Conservation (phyloP, 805 yeast genomes). For the Saccharomycopsis sp. region DNA sequence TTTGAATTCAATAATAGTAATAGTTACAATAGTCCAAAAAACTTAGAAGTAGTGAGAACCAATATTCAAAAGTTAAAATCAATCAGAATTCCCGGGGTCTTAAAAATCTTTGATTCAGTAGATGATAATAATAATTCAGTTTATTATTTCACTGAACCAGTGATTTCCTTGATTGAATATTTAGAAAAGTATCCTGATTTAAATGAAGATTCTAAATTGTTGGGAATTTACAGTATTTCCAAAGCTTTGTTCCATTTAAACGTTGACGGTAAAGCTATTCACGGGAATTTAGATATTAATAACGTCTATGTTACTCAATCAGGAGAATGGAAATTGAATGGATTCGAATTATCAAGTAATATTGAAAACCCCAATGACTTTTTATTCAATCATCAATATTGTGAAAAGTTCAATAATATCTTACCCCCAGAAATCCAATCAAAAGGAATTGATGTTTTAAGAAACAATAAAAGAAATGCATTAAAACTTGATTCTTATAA, state of each 20-base stretch:
- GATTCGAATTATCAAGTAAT: slow-evolving; percentile 56
- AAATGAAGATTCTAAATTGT: slow-evolving; percentile 30
- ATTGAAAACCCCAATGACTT: slow-evolving; percentile 18
- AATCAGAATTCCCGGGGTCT: slow-evolving; percentile 60
- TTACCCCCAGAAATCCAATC: slow-evolving; percentile 45
- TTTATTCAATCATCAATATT: too few relatives aligned
- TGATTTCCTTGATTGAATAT: slow-evolving; percentile 37
- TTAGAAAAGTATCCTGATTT: slow-evolving; percentile 24
- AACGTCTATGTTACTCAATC: slow-evolving; percentile 53
- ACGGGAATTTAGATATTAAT: slow-evolving; percentile 48
- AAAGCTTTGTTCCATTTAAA: slow-evolving; percentile 32
- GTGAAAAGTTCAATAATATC: slow-evolving; percentile 23
- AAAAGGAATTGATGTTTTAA: slow-evolving; percentile 33
- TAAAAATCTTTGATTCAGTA: slow-evolving; percentile 50
- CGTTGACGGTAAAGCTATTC: slow-evolving; percentile 37
- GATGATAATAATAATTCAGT: slow-evolving; percentile 44
- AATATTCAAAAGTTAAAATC: slow-evolving; percentile 38
- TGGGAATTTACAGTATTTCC: slow-evolving; percentile 48
- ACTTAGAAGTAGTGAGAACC: too few relatives aligned
- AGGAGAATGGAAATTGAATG: slow-evolving; percentile 82
- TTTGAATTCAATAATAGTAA: slow-evolving; percentile 45
- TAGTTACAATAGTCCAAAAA: slow-evolving; percentile 31
- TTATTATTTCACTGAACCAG: slow-evolving; percentile 52
- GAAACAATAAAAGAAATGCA: slow-evolving; percentile 25
- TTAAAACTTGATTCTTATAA: slow-evolving; percentile 53